Evolutionary conservation across 805 yeast genomes (phyloP).

Genomic region (Ogataea chonburiensis): DNA sequence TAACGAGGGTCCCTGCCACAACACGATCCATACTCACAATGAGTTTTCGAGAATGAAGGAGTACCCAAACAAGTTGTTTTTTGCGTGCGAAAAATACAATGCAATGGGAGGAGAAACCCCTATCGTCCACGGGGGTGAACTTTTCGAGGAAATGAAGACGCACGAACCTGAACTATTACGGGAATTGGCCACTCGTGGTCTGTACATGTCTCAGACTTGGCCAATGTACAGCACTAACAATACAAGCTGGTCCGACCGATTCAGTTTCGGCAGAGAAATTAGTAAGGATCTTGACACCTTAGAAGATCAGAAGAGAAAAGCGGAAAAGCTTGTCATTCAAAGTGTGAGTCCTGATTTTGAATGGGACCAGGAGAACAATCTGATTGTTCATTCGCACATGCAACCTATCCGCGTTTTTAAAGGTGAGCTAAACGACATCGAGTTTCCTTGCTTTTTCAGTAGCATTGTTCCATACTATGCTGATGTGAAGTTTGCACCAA

Average conservation of each 20-base stretch:
- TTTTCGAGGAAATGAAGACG: conserved; percentile 22
- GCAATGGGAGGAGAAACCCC: conserved; percentile 37
- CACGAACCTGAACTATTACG: conserved; percentile 25
- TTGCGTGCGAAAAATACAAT: conserved; percentile 22
- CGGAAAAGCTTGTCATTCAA: conserved; percentile 23
- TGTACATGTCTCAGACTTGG: conserved; percentile 32
- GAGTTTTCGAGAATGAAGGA: conserved; percentile 33
- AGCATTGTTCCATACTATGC: conserved; percentile 26
- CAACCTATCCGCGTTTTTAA: conserved; percentile 22
- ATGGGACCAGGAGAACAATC: conserved; percentile 29
- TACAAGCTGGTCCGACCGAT: conserved; percentile 31
- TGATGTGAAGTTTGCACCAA: conserved; percentile 8
- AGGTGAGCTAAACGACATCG: conserved; percentile 17
- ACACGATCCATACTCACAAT: conserved; percentile 31
- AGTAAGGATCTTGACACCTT: conserved; percentile 25
- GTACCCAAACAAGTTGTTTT: conserved; percentile 30
- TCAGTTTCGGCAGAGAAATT: conserved; percentile 32
- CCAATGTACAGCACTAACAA: conserved; percentile 17
- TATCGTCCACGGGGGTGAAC: conserved; percentile 34
- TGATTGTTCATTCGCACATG: conserved; percentile 30
- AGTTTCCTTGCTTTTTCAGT: conserved; percentile 25
- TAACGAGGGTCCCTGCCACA: conserved; percentile 31
- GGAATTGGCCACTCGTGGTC: conserved; percentile 25
- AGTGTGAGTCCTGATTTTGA: conserved; percentile 28
- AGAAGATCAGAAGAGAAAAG: conserved; percentile 27